A percentile compares a stretch with the other conserved stretches of the same genome.
These are phyloP conservation scores for Zarea fungicola DNA, from an alignment of 2,329 filamentous ascomycete species.

Conservation along the genomic window DNA sequence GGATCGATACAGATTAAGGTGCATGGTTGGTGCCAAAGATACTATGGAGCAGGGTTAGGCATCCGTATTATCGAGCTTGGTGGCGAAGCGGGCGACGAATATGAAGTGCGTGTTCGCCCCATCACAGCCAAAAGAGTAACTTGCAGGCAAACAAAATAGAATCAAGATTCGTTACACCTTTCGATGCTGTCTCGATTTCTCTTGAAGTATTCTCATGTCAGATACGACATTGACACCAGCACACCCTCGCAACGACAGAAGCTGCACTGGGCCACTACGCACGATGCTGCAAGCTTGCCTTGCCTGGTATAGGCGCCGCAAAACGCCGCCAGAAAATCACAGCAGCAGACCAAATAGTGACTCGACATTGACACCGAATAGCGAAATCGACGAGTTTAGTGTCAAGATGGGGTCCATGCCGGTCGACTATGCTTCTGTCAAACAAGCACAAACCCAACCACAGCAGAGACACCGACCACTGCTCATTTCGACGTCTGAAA, in stretches of 20 bases:
- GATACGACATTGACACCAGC: background rate
- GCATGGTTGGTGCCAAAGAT: background rate
- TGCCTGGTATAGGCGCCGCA: constrained; percentile 5
- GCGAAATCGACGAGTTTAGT: constrained; percentile 1
- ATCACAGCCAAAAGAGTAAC: background rate
- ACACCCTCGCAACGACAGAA: background rate
- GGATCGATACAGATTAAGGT: background rate
- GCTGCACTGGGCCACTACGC: constrained; percentile 3
- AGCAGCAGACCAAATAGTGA: background rate
- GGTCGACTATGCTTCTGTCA: background rate
- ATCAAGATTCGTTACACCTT: background rate
- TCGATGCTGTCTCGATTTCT: background rate
- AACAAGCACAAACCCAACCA: background rate
- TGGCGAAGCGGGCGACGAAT: background rate
- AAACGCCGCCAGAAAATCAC: background rate
- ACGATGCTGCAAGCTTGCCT: constrained; percentile 6
- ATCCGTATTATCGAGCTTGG: background rate
- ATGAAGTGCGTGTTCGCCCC: constrained; percentile 5
- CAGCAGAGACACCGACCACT: background rate
- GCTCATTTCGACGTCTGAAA: background rate
- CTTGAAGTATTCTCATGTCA: background rate
- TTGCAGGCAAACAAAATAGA: background rate
- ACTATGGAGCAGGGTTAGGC: constrained; percentile 8
- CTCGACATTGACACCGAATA: background rate
- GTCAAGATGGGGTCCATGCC: constrained; percentile 9